Conservation (phyloP, 306 rosid genomes). For the Sicyos baderoa region DNA sequence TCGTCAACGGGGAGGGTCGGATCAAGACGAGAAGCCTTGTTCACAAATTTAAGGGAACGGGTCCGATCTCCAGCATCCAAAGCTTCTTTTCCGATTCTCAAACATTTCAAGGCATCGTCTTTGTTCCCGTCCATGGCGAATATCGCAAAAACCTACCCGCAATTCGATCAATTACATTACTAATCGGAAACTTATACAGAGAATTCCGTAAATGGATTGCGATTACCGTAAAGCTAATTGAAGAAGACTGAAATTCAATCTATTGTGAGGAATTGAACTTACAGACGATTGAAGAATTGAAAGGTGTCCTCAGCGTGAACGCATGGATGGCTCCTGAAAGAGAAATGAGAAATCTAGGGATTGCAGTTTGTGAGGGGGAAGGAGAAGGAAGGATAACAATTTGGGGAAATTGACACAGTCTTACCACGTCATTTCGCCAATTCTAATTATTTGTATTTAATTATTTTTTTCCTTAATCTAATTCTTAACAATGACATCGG, state of each 20-base stretch:
- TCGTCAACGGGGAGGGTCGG: slow-evolving; percentile 62
- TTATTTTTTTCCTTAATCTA: too few relatives aligned
- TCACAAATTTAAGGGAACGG: slow-evolving; percentile 62
- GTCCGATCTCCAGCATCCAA: slow-evolving; percentile 55
- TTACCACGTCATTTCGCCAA: background rate
- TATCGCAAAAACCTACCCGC: background rate
- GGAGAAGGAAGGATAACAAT: background rate
- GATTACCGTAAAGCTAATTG: background rate
- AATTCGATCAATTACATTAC: background rate
- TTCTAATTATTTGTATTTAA: background rate
- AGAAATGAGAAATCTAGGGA: slow-evolving; percentile 5
- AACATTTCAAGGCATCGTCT: slow-evolving; percentile 80
- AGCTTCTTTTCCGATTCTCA: slow-evolving; percentile 68
- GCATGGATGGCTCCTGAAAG: background rate
- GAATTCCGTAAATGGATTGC: background rate
- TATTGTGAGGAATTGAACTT: slow-evolving; percentile 27
- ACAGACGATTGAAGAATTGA: slow-evolving; percentile 26
- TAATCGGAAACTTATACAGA: background rate
- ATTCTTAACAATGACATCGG: too few relatives aligned
- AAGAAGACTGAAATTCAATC: slow-evolving; percentile 11
- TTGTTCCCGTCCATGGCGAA: slow-evolving; percentile 77
- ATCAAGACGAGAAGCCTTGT: slow-evolving; percentile 84
- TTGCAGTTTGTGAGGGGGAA: background rate
- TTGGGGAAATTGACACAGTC: slow-evolving; percentile 4
- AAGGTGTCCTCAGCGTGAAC: background rate